Evolutionary conservation across 75 land plant species (phyloP).

Genomic region (Picea glauca): DNA sequence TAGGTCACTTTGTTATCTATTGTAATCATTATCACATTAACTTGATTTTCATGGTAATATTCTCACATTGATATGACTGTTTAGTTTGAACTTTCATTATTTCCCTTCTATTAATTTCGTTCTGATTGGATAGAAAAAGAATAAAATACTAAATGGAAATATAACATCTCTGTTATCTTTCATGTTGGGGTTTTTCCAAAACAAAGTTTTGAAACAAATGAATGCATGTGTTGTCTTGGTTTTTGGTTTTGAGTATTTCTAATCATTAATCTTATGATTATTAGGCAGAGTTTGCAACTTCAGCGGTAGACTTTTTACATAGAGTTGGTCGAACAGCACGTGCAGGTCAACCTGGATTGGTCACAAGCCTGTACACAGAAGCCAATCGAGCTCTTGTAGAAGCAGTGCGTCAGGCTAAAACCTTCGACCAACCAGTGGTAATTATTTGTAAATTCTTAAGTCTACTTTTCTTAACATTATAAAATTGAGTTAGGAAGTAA

Average conservation of each 20-base stretch:
- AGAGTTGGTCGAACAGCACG: constrained; percentile 93
- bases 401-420: constrained; percentile 67
- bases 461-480: background rate
- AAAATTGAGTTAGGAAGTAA: background rate
- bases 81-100: no score
- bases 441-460: background rate
- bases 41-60: no score
- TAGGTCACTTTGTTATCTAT: no score
- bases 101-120: no score
- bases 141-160: no score
- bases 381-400: constrained; percentile 68
- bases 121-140: no score
- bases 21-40: no score
- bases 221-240: background rate
- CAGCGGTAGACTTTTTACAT: constrained; percentile 91
- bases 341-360: constrained; percentile 83
- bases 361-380: constrained; percentile 77
- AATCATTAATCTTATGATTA: constrained; percentile 9
- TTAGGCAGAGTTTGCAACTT: constrained; percentile 91
- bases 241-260: constrained; percentile 3
- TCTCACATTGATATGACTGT: no score
- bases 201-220: background rate
- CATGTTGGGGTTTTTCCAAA: background rate
- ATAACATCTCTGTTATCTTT: background rate
- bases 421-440: constrained; percentile 73